Conservation (phyloP, 768 basidiomycete genomes). For the Rhizopogon rudus region DNA sequence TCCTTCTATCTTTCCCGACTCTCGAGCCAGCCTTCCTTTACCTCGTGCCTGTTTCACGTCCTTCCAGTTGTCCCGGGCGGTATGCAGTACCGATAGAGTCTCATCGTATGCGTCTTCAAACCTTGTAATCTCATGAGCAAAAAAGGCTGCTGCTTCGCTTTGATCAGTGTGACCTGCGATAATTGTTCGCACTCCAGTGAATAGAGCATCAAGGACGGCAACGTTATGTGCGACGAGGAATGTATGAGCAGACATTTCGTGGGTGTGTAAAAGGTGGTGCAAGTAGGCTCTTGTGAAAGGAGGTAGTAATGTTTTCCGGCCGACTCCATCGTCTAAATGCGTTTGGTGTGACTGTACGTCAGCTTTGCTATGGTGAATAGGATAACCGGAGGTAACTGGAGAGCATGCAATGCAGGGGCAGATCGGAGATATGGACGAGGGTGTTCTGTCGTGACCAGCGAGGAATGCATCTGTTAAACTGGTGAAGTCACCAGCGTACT, state of each 20-base stretch:
- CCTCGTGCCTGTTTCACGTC: slow-evolving; percentile 67
- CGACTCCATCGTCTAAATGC: not conserved
- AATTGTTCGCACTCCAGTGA: slow-evolving; percentile 47
- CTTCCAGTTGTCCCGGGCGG: slow-evolving; percentile 55
- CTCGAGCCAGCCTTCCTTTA: slow-evolving; percentile 68
- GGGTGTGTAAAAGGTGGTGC: slow-evolving; percentile 82
- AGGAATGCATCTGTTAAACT: slow-evolving; percentile 32
- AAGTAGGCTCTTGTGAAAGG: slow-evolving; percentile 58
- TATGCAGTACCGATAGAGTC: slow-evolving; percentile 37
- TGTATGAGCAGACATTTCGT: slow-evolving; percentile 86
- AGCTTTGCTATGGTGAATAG: slow-evolving; percentile 40
- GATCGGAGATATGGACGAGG: slow-evolving; percentile 6
- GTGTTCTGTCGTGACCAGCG: slow-evolving; percentile 11
- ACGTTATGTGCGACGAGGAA: slow-evolving; percentile 76
- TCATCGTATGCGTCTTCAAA: slow-evolving; percentile 54
- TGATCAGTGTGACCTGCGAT: slow-evolving; percentile 10
- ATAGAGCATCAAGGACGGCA: slow-evolving; percentile 58
- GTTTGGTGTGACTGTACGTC: slow-evolving; percentile 27
- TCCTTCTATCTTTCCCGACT: slow-evolving; percentile 38
- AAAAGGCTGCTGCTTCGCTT: slow-evolving; percentile 11
- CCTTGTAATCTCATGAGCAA: slow-evolving; percentile 41
- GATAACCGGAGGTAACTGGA: slow-evolving; percentile 31
- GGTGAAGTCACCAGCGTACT: slow-evolving; percentile 58
- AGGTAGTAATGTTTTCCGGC: slow-evolving; percentile 15
- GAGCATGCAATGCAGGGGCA: slow-evolving; percentile 59